Conservation (phyloP, 2,329 filamentous ascomycete genomes). For the Talaromyces albobiverticillius region DNA sequence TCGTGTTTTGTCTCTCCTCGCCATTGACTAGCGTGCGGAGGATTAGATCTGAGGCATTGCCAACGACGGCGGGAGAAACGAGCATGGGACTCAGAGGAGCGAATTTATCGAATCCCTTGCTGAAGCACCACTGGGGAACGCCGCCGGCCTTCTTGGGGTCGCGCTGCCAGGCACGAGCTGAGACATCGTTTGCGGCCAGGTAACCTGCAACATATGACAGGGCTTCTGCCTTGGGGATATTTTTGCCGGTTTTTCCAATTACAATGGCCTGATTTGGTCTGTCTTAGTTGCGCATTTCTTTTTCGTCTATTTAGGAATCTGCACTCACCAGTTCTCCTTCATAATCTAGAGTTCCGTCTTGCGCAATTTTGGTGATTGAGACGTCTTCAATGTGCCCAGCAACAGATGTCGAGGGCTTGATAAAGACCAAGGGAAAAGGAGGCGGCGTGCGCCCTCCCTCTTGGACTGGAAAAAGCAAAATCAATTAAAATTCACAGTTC, state of each 20-base stretch:
- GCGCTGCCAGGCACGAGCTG: conserved; percentile 40
- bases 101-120: conserved; percentile 47
- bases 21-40: conserved; percentile 40
- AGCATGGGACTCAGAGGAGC: conserved; percentile 33
- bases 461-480: conserved; percentile 25
- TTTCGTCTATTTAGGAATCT: not conserved
- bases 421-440: conserved; percentile 39
- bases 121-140: conserved; percentile 45
- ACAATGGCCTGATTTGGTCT: conserved; percentile 18
- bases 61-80: conserved; percentile 28
- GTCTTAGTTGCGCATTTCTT: not conserved
- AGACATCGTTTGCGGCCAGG: conserved; percentile 31
- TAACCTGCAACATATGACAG: conserved; percentile 42
- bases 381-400: conserved; percentile 25
- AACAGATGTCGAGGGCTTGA: conserved; percentile 36
- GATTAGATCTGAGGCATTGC: conserved; percentile 33
- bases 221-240: conserved; percentile 36
- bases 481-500: no score
- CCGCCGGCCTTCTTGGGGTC: conserved; percentile 38
- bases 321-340: conserved; percentile 29
- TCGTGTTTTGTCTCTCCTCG: conserved; percentile 35
- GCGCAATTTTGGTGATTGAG: conserved; percentile 35
- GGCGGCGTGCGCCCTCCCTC: conserved; percentile 38
- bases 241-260: conserved; percentile 39
- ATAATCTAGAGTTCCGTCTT: conserved; percentile 38